phyloP scores from a whole-genome alignment of 2,329 filamentous ascomycete species.

The Pseudogymnoascus sp. region DNA sequence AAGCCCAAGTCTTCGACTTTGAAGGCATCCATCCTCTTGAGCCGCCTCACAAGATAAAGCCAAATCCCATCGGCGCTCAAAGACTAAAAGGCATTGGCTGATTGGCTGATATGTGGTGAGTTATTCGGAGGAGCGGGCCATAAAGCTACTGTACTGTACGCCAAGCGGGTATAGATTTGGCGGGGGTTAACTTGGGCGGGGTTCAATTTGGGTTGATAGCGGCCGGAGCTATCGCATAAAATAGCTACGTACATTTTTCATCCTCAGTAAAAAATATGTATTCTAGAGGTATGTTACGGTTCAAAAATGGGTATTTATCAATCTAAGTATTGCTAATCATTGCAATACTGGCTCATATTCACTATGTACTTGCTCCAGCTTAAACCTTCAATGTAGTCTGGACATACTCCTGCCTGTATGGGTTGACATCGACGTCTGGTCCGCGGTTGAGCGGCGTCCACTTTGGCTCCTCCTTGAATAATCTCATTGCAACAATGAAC shows the following conservation, averaged over 20 bases:
- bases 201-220: not conserved
- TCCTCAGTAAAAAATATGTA: not conserved
- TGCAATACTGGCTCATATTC: not conserved
- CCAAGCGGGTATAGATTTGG: not conserved
- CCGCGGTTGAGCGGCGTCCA: slow-evolving; percentile 90
- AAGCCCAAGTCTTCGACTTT: not conserved
- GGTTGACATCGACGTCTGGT: slow-evolving; percentile 69
- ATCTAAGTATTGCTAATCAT: not conserved
- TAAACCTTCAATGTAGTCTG: slow-evolving; percentile 12
- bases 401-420: slow-evolving; percentile 72
- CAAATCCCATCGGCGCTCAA: slow-evolving; percentile 1
- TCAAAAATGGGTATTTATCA: slow-evolving; percentile 4
- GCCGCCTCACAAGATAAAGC: slow-evolving; percentile 1
- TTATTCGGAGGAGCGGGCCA: not conserved
- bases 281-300: not conserved
- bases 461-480: slow-evolving; percentile 98
- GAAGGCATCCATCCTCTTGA: slow-evolving; percentile 7
- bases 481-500: slow-evolving; percentile 92
- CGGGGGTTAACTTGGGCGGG: not conserved
- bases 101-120: not conserved
- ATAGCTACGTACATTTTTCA: not conserved
- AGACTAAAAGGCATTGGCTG: not conserved
- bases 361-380: not conserved
- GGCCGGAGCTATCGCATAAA: not conserved
- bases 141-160: not conserved